Evolutionary conservation across 202 grass and related monocot genomes (phyloP).

Genomic region (Digitaria exilis): DNA sequence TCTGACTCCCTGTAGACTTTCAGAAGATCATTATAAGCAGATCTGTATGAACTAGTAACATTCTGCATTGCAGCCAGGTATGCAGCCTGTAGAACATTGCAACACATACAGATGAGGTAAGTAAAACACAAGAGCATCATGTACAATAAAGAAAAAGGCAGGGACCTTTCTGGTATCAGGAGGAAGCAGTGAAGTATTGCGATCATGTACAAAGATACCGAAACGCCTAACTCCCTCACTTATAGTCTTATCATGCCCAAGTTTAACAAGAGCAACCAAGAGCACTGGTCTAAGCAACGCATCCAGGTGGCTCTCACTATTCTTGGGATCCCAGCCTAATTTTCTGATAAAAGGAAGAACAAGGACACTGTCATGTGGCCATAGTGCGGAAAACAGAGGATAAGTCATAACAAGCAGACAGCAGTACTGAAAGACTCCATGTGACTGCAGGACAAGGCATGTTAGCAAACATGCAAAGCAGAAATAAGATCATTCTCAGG

Average conservation of each 20-base stretch:
- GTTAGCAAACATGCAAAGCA: conserved; percentile 4
- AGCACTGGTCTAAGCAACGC: conserved; percentile 75
- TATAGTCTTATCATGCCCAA: conserved; percentile 70
- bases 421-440: background rate
- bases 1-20: conserved; percentile 65
- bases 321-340: conserved; percentile 79
- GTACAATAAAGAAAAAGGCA: conserved; percentile 24
- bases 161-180: conserved; percentile 87
- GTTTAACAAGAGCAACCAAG: conserved; percentile 66
- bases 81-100: conserved; percentile 60
- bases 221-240: conserved; percentile 83
- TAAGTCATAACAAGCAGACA: conserved; percentile 9
- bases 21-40: conserved; percentile 75
- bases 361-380: conserved; percentile 7
- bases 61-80: conserved; percentile 86
- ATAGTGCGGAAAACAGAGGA: background rate
- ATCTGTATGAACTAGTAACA: conserved; percentile 64
- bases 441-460: conserved; percentile 19
- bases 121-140: conserved; percentile 8
- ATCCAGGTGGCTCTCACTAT: conserved; percentile 75
- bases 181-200: conserved; percentile 64
- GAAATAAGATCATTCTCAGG: conserved; percentile 13
- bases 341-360: conserved; percentile 59
- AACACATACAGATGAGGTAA: conserved; percentile 28
- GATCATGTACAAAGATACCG: conserved; percentile 66